Evolutionary conservation across 2,329 filamentous ascomycete species (phyloP).

Genomic region (Sporothrix pallida): DNA sequence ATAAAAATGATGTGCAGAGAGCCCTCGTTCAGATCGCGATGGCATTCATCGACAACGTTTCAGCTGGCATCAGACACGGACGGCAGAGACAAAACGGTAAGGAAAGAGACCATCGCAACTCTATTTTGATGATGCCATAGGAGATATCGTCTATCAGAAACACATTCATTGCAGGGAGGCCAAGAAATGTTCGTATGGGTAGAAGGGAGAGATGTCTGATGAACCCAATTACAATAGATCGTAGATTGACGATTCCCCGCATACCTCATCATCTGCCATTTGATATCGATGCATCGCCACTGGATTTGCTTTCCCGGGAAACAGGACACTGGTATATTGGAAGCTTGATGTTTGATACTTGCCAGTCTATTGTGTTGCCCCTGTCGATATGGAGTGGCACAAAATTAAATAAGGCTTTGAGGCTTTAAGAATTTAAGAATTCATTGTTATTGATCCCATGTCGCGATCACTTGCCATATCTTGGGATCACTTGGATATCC

Average conservation of each 20-base stretch:
- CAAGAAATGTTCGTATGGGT: too few species aligned
- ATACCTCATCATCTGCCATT: not conserved
- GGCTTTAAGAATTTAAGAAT: not conserved
- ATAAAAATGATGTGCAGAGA: conserved; percentile 11
- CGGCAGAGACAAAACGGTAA: conserved; percentile 6
- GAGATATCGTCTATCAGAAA: not conserved
- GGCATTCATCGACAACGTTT: conserved; percentile 7
- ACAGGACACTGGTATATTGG: not conserved
- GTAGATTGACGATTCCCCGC: not conserved
- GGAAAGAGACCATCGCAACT: not conserved
- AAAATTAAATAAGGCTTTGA: not conserved
- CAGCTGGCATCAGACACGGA: not conserved
- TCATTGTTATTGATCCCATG: not conserved
- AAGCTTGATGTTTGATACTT: not conserved
- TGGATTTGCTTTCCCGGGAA: conserved; percentile 6
- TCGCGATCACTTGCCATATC: not conserved
- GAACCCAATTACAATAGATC: not conserved
- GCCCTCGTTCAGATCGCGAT: not conserved
- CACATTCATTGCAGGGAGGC: not conserved
- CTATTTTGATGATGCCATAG: not conserved
- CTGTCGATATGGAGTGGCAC: conserved; percentile 1
- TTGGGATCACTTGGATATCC: too few species aligned
- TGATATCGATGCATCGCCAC: not conserved
- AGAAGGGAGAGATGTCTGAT: too few species aligned
- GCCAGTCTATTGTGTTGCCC: not conserved